Conservation (phyloP, 345 rosid genomes). For the Hibiscus tridactylites region DNA sequence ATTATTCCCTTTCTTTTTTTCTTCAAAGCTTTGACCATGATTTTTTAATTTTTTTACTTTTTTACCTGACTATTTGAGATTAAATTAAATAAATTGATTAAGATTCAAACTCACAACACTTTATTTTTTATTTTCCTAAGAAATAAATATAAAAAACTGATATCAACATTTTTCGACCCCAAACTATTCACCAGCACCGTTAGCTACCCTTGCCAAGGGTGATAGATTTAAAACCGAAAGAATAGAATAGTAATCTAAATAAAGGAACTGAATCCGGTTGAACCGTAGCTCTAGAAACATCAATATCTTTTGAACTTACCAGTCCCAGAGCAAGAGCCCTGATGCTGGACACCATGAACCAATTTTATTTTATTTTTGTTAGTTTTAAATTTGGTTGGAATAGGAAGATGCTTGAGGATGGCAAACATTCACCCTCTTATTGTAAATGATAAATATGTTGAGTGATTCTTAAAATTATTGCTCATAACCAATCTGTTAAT, state of each 20-base stretch:
- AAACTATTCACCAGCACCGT: constrained; percentile 54
- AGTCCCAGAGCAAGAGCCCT: not conserved
- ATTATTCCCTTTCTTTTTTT: too few species aligned
- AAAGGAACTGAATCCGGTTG: constrained; percentile 20
- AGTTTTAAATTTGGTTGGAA: not conserved
- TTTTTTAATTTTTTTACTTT: too few species aligned
- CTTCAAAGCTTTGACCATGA: too few species aligned
- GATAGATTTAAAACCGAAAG: constrained; percentile 47
- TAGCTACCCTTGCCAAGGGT: constrained; percentile 38
- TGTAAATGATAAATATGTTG: constrained; percentile 16
- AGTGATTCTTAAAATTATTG: not conserved
- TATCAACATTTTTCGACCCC: constrained; percentile 40
- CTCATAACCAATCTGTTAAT: too few species aligned
- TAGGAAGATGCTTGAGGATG: constrained; percentile 7
- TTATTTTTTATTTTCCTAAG: too few species aligned
- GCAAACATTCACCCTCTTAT: not conserved
- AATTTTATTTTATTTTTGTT: not conserved
- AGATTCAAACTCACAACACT: too few species aligned
- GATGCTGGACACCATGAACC: not conserved
- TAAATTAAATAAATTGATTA: too few species aligned
- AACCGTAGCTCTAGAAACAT: constrained; percentile 9
- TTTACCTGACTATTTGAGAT: too few species aligned
- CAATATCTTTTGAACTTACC: constrained; percentile 26
- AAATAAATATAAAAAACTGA: too few species aligned
- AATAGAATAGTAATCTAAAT: not conserved